A percentile compares a stretch with the other conserved stretches of the same genome.
phyloP scores from a whole-genome alignment of 2,329 filamentous ascomycete species.

The Xylaria polymorpha region DNA sequence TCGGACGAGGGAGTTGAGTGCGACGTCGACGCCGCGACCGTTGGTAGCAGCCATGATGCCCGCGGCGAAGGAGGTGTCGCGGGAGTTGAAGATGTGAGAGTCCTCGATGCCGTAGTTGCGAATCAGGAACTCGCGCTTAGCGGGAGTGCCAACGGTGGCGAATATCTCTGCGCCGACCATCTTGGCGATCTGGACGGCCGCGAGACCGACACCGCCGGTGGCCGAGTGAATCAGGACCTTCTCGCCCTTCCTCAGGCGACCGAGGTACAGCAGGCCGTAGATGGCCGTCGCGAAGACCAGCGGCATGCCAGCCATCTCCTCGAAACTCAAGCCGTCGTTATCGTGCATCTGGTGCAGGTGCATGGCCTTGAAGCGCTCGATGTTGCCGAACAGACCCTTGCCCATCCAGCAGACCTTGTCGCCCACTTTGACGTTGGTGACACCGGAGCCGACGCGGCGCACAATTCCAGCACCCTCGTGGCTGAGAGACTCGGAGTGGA shows the following conservation, averaged over 20 bases:
- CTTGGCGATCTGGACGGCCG: constrained; percentile 56
- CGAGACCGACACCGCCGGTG: constrained; percentile 58
- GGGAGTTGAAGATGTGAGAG: constrained; percentile 54
- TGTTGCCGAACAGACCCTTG: constrained; percentile 52
- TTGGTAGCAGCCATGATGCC: constrained; percentile 50
- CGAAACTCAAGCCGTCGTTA: constrained; percentile 35
- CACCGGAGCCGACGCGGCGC: constrained; percentile 34
- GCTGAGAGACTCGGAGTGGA: constrained; percentile 31
- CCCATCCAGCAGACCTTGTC: constrained; percentile 51
- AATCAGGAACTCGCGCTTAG: constrained; percentile 54
- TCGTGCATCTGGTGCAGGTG: constrained; percentile 51
- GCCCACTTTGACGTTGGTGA: constrained; percentile 35
- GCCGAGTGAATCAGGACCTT: constrained; percentile 59
- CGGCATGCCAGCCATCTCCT: constrained; percentile 49
- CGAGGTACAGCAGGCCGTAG: constrained; percentile 54
- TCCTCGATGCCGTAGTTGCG: constrained; percentile 49
- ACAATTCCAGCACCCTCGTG: constrained; percentile 40
- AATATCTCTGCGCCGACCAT: constrained; percentile 56
- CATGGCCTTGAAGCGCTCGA: constrained; percentile 49
- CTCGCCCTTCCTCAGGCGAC: constrained; percentile 45
- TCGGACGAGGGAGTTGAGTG: not conserved
- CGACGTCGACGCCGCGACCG: constrained; percentile 54
- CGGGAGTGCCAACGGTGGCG: constrained; percentile 52
- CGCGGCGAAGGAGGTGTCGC: constrained; percentile 53
- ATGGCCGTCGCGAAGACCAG: constrained; percentile 55